Conservation (phyloP, 331 rosid species). For the Saraca asoca region DNA sequence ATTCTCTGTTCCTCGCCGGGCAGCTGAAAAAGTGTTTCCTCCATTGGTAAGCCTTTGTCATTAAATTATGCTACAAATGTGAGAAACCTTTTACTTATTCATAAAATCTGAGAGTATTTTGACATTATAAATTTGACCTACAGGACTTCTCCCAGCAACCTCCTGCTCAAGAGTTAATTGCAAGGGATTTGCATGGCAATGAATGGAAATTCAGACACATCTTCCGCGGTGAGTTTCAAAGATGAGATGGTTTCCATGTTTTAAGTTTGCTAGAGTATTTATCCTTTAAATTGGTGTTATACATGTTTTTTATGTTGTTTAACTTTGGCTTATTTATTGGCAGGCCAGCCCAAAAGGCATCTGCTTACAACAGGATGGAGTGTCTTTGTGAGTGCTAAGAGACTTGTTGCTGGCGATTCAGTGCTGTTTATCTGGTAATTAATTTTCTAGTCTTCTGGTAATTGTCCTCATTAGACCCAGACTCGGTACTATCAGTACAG, state of each 20-base stretch:
- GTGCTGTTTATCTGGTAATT: slow-evolving; percentile 46
- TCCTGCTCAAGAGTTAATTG: slow-evolving; percentile 53
- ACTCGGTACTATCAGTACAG: too few species aligned
- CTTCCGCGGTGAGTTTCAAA: slow-evolving; percentile 51
- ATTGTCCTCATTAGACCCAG: not conserved
- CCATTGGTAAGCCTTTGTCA: slow-evolving; percentile 63
- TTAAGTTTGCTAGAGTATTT: too few species aligned
- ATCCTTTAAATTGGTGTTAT: too few species aligned
- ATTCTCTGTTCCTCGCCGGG: slow-evolving; percentile 59
- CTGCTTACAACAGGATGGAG: slow-evolving; percentile 48
- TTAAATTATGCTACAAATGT: not conserved
- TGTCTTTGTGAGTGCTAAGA: too few species aligned
- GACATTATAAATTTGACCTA: slow-evolving; percentile 11
- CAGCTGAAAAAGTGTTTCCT: slow-evolving; percentile 89
- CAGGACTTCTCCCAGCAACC: slow-evolving; percentile 58
- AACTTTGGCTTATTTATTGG: slow-evolving; percentile 5
- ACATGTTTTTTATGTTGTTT: not conserved
- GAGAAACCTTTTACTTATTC: too few species aligned
- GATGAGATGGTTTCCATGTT: too few species aligned
- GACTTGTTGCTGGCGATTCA: slow-evolving; percentile 51
- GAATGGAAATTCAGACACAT: slow-evolving; percentile 62
- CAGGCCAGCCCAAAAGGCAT: slow-evolving; percentile 55
- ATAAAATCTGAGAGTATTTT: slow-evolving; percentile 13
- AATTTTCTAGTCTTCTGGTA: not conserved
- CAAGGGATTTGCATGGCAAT: slow-evolving; percentile 54